Conservation (phyloP, 305 asterid genomes). For the Plantago coronopus region DNA sequence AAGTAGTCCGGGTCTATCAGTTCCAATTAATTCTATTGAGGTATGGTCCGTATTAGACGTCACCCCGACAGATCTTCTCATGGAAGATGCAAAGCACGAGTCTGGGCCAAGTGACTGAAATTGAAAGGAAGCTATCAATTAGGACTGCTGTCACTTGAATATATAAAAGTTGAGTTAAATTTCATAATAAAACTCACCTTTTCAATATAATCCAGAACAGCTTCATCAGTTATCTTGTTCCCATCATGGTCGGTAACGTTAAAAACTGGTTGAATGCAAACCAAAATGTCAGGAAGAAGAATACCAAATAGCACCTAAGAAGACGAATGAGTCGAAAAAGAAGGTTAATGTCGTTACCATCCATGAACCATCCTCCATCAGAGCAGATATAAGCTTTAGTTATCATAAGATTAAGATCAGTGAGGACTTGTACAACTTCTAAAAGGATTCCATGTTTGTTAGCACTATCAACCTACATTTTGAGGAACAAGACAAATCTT, state of each 20-base stretch:
- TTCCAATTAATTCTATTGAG: conserved; percentile 76
- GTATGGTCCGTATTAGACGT: conserved; percentile 67
- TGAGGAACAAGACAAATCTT: conserved; percentile 6
- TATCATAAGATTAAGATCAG: conserved; percentile 77
- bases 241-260: conserved; percentile 85
- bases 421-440: conserved; percentile 87
- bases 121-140: conserved; percentile 25
- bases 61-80: conserved; percentile 84
- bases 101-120: conserved; percentile 92
- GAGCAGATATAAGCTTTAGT: conserved; percentile 87
- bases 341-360: conserved; percentile 46
- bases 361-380: conserved; percentile 99
- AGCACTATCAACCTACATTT: conserved; percentile 84
- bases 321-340: not conserved
- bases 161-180: conserved; percentile 13
- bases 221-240: conserved; percentile 78
- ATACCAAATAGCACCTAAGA: not conserved
- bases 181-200: conserved; percentile 48
- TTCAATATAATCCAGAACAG: conserved; percentile 62
- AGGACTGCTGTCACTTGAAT: conserved; percentile 15
- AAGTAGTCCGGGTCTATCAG: conserved; percentile 88
- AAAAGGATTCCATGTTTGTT: conserved; percentile 88
- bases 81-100: conserved; percentile 85
- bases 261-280: conserved; percentile 47
- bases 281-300: not conserved